Base-by-base conservation (phyloP, 1,284 basidiomycete genomes). In the Hymenochaete sp. region DNA sequence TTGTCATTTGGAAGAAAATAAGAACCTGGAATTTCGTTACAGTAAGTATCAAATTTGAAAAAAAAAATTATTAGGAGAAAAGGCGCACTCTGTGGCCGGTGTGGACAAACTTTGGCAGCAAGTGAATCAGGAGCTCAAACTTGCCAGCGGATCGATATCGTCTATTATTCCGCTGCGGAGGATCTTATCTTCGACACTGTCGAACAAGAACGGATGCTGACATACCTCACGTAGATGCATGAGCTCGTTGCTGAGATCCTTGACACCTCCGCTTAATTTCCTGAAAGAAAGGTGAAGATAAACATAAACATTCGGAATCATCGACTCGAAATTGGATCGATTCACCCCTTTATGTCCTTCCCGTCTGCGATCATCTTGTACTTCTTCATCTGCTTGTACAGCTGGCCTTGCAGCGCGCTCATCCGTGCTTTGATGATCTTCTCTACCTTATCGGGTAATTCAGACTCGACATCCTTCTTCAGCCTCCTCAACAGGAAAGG, bases 1-100 rank as follows among this genome's bases (percentile, higher is more conserved):
- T 81, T 6, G 95, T 98, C 95, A 98, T 98, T 67, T 98, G 95
- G 83, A 98, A 98, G 79, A 98, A 98, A 61, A 98, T 97, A 51
- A 98, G 79, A 24, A 97, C 93, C 82, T 87, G 49, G 1, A 43
- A 16, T 13, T 13, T 4, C 44, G 44, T 3, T 31, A 4, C 25
- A 28, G 26, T 54, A 32, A 6, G 29, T 25, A 54, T 33, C 46
- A 32, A 33, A 46, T 42, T 38, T 29, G 36, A 44, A 22, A 21
- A 21, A 42, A 44, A 39, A 28, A 42, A 32, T 1, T 36, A 40
- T 18, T 31, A 25, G 13, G 31, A 25, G 35, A 4, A 36, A 28
- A 19, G 32, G 16, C 18, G 59, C 71, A 93, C 92, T 61, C 93
- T 82, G 70, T 98, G 95, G 21, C 84, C 88, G 4, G 89, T 92